These are phyloP conservation scores for Euryodendron excelsum DNA, from an alignment of 148 eudicot species.

Conservation along the genomic window DNA sequence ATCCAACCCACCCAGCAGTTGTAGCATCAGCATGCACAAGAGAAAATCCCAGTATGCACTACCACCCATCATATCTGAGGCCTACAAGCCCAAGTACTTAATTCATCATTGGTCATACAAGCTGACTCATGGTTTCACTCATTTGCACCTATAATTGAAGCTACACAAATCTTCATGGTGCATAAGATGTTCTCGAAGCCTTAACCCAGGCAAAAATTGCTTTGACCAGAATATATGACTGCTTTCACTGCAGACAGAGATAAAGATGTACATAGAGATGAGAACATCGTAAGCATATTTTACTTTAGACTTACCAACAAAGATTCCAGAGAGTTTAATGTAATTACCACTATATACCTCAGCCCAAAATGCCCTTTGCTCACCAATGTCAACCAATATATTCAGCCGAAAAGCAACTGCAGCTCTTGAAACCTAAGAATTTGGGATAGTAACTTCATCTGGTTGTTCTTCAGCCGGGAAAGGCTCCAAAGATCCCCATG, in stretches of 20 bases:
- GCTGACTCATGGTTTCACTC: neutral
- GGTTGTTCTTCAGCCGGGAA: slow-evolving; percentile 27
- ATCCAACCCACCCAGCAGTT: neutral
- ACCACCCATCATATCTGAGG: neutral
- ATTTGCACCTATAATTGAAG: neutral
- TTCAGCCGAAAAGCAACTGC: neutral
- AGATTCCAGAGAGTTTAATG: neutral
- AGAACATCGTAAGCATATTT: neutral
- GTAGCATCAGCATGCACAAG: neutral
- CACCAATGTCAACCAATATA: neutral
- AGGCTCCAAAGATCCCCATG: slow-evolving; percentile 94
- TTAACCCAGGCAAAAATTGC: neutral
- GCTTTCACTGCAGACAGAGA: neutral
- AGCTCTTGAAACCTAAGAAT: slow-evolving; percentile 3
- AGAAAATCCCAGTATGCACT: neutral
- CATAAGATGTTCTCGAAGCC: neutral
- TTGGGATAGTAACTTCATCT: neutral
- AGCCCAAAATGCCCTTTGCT: neutral
- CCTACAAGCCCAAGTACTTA: neutral
- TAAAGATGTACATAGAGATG: neutral
- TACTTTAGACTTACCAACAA: neutral
- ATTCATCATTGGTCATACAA: neutral
- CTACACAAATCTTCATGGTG: neutral
- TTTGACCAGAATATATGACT: neutral
- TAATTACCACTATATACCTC: neutral